Base-by-base conservation (phyloP, 202 grass and related monocot genomes). In the Dendrocalamus latiflorus region DNA sequence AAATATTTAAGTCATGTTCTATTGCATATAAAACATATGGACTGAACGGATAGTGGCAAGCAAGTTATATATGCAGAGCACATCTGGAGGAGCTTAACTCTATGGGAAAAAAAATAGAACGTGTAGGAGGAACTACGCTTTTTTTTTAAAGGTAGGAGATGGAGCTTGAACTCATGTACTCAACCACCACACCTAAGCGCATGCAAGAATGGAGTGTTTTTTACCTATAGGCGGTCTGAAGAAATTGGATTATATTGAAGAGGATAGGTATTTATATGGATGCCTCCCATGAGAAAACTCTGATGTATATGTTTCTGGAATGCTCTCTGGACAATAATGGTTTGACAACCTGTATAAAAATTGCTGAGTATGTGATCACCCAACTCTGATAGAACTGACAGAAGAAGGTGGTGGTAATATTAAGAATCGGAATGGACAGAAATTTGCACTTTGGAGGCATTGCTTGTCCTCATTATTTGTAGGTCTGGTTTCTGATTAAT, bases 321-420 rank as follows among this genome's bases (percentile, higher is more conserved):
- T 75, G 61, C 68, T 84, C 50, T 68, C 9, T 67, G 38, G 42
- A 26, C 43, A 42, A 79, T 10, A 48, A 6, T 53, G 22, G 68
- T 60, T 51, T 73, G 61, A 34, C 17, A 82, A 61, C 43, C 5
- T 59, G 47, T 34, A 61, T 53, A 42, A 1, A 64, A 70, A 65
- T 25, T n/a, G 18, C 25, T 80, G 30, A 66, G 2, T 80, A 49
- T 68, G 18, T 80, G 68, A 61, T 75, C 6, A 61, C 47, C 16
- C 20, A 80, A 51, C 44, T 71, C 44, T 63, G 20, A 45, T 57
- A 85, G 16, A 87, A 76, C 25, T 77, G 72, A 34, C 62, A 58
- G 9, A 76, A 69, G 51, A 45, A 39, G 79, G 25, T 62, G 12
- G 30, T 4, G 17, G 2, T 8, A 45, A 59, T 78, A 72, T 47